Evolutionary conservation across 75 land plant species (phyloP), one percentile per base, ranked within the genome.

Genomic region (Pseudotsuga menziesii): DNA sequence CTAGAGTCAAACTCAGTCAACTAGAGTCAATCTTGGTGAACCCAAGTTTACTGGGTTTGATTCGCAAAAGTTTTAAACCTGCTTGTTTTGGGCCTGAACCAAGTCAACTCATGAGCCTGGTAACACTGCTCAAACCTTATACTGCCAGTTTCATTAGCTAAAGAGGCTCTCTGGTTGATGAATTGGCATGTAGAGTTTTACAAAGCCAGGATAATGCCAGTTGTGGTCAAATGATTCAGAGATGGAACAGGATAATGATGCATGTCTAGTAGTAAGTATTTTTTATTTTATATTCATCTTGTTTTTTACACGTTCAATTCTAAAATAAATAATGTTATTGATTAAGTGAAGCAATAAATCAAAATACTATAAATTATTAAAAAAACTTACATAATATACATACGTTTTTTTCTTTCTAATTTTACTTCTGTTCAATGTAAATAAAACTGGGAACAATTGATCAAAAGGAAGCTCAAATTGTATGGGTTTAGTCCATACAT

Each of bases 401-500:
- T 35, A n/a, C 32, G 1, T 29, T 29, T 29, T 29, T 29, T 1
- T 74, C 16, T 35, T 67, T 8, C 48, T 67, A 17, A 67, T 67
- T 7, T 19, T 8, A 22, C 22, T 17, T 32, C 23, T 39, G 58
- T 74, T 75, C 4, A 26, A 32, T 72, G 56, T 88, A 96, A 97
- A 84, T 97, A 69, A 94, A 97, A 77, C 77, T 91, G 71, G 99
- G 98, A 72, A 97, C 99, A 17, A 70, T 94, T 71, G 99, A 94
- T 77, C 95, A 92, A 69, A 76, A 20, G 44, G 99, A 97, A 83
- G 99, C 92, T 29, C 92, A 92, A 56, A 89, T 71, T 71, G 99
- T 94, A 72, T 97, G 93, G 95, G 98, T 91, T 92, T n/a, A 60
- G 98, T 82, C 95, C 99, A 3, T 97, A 92, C 80, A 97, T 94